Conservation (phyloP, 1,284 basidiomycete species). For the Violaceomyces palustris region DNA sequence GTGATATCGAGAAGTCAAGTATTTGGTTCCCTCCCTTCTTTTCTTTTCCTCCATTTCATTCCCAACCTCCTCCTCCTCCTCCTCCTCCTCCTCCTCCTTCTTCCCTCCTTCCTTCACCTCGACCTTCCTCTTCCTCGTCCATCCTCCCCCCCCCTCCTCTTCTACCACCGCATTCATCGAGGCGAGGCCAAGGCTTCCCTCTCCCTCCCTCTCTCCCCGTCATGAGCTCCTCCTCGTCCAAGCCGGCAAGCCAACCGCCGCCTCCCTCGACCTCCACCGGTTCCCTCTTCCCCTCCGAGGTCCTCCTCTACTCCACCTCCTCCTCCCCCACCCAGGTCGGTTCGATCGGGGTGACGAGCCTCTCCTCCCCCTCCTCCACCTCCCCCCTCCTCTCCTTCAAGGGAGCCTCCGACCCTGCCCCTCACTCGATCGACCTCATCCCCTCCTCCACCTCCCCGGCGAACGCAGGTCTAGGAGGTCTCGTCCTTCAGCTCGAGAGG, state of each 20-base stretch:
- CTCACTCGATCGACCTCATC: slow-evolving; percentile 19
- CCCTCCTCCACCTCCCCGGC: slow-evolving; percentile 56
- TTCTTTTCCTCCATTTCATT: too few relatives aligned
- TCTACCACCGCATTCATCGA: too few relatives aligned
- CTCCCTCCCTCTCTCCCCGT: too few relatives aligned
- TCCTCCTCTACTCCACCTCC: slow-evolving; percentile 35
- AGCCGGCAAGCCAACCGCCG: neutral
- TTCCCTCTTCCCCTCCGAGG: slow-evolving; percentile 35
- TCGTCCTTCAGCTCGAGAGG: slow-evolving; percentile 68
- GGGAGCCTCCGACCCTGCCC: slow-evolving; percentile 27
- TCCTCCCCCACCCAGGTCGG: slow-evolving; percentile 23
- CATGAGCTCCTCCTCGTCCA: neutral
- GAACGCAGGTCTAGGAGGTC: slow-evolving; percentile 65
- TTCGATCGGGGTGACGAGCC: slow-evolving; percentile 28
- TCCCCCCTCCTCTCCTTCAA: slow-evolving; percentile 38
- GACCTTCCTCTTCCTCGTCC: too few relatives aligned
- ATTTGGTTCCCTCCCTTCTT: too few relatives aligned
- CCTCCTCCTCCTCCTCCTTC: too few relatives aligned
- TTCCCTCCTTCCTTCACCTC: too few relatives aligned
- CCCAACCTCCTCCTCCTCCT: too few relatives aligned
- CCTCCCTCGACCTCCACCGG: slow-evolving; percentile 4
- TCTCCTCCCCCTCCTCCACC: slow-evolving; percentile 25
- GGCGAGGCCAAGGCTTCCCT: too few relatives aligned
- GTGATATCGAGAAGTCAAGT: too few relatives aligned
- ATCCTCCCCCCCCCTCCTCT: too few relatives aligned